Evolutionary conservation across 2,329 filamentous ascomycete species (phyloP).

Genomic region (Colletotrichum sp.): DNA sequence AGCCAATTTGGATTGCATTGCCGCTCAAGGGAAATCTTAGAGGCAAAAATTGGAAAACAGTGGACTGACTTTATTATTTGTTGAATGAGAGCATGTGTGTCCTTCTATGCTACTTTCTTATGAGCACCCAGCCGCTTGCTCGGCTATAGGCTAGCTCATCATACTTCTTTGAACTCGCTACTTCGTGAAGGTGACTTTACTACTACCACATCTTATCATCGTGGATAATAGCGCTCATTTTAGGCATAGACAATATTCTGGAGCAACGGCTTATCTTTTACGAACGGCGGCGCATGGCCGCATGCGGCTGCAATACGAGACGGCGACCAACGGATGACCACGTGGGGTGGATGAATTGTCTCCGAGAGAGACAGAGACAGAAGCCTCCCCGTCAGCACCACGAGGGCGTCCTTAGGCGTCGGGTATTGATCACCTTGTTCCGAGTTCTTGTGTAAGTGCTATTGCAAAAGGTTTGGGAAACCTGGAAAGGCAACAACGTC

Average conservation of each 20-base stretch:
- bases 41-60: not conserved
- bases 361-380: not conserved
- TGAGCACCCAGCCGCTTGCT: not conserved
- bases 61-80: not conserved
- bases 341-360: not conserved
- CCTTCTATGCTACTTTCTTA: not conserved
- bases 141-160: not conserved
- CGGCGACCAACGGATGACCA: not conserved
- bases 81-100: not conserved
- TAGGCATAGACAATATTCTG: not conserved
- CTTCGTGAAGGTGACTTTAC: not conserved
- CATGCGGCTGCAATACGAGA: not conserved
- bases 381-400: not conserved
- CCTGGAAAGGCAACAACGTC: not conserved
- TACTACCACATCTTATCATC: not conserved
- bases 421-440: not conserved
- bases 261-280: not conserved
- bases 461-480: not conserved
- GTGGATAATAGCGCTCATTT: not conserved
- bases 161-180: not conserved
- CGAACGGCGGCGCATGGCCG: not conserved
- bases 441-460: not conserved
- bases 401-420: not conserved
- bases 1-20: not conserved
- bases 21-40: not conserved